Evolutionary conservation across 2,329 filamentous ascomycete species (phyloP), one percentile per base, ranked within the genome.

Genomic region (Fusarium fujikuroi): DNA sequence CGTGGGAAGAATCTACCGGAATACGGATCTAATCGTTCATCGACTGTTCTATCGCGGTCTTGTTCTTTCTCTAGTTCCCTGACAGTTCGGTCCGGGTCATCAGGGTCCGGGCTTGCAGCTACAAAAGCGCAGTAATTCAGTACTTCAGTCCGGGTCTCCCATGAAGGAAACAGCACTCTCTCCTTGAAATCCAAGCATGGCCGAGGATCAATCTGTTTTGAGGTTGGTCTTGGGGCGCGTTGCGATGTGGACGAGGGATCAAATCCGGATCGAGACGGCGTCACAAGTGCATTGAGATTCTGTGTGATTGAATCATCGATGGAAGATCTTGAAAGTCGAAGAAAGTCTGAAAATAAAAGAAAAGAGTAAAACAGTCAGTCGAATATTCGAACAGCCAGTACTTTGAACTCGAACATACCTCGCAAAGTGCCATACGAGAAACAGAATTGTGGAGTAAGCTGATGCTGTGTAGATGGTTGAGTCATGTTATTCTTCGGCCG

Each of bases 1-100:
- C 86, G 84, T 0, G 93, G 91, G 76, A 95, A 95, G 80, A 94
- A 97, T 30, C 95, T 87, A 11, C 87, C 92, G 15, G 93, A 95
- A 80, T 99, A 99, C 4, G 96, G 96, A 84, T 99, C 96, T 66
- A 98, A 81, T 63, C 96, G 87, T 83, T 98, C 96, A 80, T 98
- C 90, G 9, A 98, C 91, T 0, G 95, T 87, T 59, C 91, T 86
- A 78, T 37, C 30, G 47, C 30, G 47, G n/a, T 50, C 47, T 50
- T 50, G 47, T 37, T 50, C 47, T 34, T 34, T 50, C n/a, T 50
- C 47, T 50, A 50, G 30, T 34, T 50, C 47, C 30, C 47, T 50
- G 30, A 50, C 23, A n/a, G n/a, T 19, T 50, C 47, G 47, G 11
- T 50, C 47, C n/a, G 47, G 47, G 30, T 50, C 47, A 34, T 50